Base-by-base conservation (phyloP, 78 protist genomes). In the Dictyostelium capitatum region DNA sequence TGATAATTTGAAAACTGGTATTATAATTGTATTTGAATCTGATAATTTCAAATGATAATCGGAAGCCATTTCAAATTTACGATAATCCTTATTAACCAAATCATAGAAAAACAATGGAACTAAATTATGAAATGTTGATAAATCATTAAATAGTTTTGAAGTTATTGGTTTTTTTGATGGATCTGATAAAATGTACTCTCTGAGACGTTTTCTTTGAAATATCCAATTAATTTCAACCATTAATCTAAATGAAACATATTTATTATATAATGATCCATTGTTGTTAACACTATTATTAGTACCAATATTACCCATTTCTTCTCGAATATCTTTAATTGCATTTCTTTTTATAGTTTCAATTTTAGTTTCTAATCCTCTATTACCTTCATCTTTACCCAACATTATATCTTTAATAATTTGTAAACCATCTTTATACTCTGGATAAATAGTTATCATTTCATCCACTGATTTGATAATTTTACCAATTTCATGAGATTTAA, bases 341-440 rank as follows among this genome's bases (percentile, higher is more conserved):
- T 67, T 67, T 12, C 23, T 15, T 32, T 67, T 67, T 12, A 67
- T 67, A 5, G 75, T 67, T 32, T 67, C 75, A 67, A 67, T 23
- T 32, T 67, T 67, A 5, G 28, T 43, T 25, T 32, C 75, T 11
- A 67, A 2, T 30, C 23, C 6, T 6, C 48, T 37, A 32, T 67
- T 67, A 25, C 75, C 75, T 14, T 43, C 75, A 67, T 67, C 75
- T 11, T 67, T 67, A 32, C 75, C 75, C 25, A 32, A 15, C 75
- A 67, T 67, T 6, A 67, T 67, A 32, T 67, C 48, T 67, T 67
- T 67, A 47, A 32, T 32, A 15, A 32, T 19, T 12, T 6, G 30
- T 67, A 67, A 67, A 25, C 19, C 28, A 23, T 62, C 70, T 25
- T 32, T 62, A 25, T 62, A 17, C 28, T 62, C 43, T 25, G 70